Percentiles rank a stretch among this genome's conserved stretches.
Conservation (phyloP, 345 rosid genomes). For the rapeseed (Brassica napus) region DNA sequence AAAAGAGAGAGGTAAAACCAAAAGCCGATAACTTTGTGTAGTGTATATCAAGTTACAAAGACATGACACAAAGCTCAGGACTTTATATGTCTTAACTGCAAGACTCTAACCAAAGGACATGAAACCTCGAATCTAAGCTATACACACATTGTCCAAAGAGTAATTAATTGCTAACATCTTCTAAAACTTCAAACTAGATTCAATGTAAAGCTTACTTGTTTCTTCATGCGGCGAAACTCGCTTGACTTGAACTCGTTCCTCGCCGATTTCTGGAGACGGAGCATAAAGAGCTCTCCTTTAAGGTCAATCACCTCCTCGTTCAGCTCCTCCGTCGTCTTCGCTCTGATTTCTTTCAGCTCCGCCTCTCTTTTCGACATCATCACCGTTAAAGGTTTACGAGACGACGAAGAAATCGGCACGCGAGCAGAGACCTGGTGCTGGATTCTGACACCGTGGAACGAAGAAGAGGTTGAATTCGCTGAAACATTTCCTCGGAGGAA, state of each 20-base stretch:
- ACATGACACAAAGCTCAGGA: not conserved
- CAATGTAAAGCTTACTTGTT: slow-evolving; percentile 49
- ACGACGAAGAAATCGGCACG: slow-evolving; percentile 18
- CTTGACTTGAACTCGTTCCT: slow-evolving; percentile 92
- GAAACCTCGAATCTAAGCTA: not conserved
- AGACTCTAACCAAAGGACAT: not conserved
- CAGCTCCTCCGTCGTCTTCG: slow-evolving; percentile 68
- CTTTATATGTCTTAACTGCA: not conserved
- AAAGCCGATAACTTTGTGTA: not conserved
- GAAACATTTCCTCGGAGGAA: slow-evolving; percentile 36
- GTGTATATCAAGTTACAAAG: not conserved
- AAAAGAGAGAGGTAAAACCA: not conserved
- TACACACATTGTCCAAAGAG: not conserved
- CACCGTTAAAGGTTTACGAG: slow-evolving; percentile 43
- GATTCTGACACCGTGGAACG: slow-evolving; percentile 56
- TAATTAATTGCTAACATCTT: not conserved
- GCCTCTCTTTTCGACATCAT: slow-evolving; percentile 86
- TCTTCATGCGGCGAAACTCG: slow-evolving; percentile 86
- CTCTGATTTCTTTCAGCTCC: slow-evolving; percentile 74
- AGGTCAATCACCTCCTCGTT: slow-evolving; percentile 82
- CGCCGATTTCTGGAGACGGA: slow-evolving; percentile 75
- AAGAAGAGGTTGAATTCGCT: slow-evolving; percentile 38
- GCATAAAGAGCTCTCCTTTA: slow-evolving; percentile 97
- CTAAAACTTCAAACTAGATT: not conserved
- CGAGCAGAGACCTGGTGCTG: slow-evolving; percentile 40